Evolutionary conservation across 176 grass and related monocot species (phyloP).

Genomic region (Aegilops umbellulata): DNA sequence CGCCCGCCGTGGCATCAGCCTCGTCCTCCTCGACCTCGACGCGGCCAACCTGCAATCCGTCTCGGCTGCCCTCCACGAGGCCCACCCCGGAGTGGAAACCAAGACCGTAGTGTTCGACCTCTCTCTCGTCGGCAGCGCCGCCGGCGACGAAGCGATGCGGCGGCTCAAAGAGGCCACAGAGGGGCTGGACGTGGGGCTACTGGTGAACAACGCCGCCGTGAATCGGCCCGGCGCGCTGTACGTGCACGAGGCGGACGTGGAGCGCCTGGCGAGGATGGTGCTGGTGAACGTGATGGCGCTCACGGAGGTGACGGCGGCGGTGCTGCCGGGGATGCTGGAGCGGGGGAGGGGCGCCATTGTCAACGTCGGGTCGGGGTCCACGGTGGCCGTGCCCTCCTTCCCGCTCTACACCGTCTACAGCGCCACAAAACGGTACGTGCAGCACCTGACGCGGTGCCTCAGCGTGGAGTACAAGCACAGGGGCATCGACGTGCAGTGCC

Average conservation of each 20-base stretch:
- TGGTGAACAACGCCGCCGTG: constrained; percentile 54
- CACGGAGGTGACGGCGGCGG: constrained; percentile 29
- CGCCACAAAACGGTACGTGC: constrained; percentile 32
- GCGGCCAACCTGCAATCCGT: constrained; percentile 27
- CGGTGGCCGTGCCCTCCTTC: constrained; percentile 27
- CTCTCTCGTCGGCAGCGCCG: neutral
- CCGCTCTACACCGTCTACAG: constrained; percentile 49
- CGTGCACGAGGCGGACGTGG: constrained; percentile 44
- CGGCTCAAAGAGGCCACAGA: neutral
- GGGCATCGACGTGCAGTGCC: constrained; percentile 53
- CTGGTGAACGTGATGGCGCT: constrained; percentile 35
- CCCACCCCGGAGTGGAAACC: neutral
- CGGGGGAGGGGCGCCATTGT: constrained; percentile 37
- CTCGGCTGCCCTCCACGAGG: neutral
- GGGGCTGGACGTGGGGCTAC: constrained; percentile 41
- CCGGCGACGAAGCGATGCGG: neutral
- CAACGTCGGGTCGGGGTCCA: constrained; percentile 40
- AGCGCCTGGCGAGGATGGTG: constrained; percentile 25
- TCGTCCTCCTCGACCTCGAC: constrained; percentile 47
- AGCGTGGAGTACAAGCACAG: constrained; percentile 40
- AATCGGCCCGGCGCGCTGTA: constrained; percentile 23
- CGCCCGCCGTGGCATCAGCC: constrained; percentile 33
- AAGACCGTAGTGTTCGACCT: constrained; percentile 45
- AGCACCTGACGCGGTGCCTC: constrained; percentile 32
- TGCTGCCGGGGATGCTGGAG: constrained; percentile 44